Evolutionary conservation across 352 stramenopile species (phyloP).

Genomic region (Elongisporangium prolatum): DNA sequence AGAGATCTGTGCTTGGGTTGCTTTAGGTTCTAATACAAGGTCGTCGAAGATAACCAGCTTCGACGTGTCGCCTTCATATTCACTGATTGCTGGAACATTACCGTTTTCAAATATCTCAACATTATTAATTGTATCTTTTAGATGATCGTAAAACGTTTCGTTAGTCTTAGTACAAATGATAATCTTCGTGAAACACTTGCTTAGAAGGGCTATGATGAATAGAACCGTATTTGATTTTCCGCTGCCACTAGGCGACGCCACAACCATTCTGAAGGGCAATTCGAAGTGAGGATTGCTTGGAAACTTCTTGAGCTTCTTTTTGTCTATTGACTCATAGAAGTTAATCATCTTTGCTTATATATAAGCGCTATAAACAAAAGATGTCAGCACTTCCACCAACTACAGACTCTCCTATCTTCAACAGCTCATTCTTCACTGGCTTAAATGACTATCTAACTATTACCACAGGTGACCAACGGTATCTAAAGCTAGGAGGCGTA

Average conservation of each 20-base stretch:
- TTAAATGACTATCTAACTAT: no score
- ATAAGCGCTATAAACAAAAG: constrained; percentile 11
- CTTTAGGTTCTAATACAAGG: background rate
- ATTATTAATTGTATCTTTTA: constrained; percentile 10
- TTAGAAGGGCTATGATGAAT: constrained; percentile 9
- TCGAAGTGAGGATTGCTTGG: constrained; percentile 11
- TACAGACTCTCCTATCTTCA: no score
- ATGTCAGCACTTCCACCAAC: no score
- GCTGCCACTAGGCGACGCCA: constrained; percentile 3
- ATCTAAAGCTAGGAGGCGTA: no score
- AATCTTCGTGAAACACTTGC: constrained; percentile 14
- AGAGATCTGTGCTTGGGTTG: constrained; percentile 8
- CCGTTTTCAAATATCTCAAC: constrained; percentile 9
- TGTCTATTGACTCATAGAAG: constrained; percentile 11
- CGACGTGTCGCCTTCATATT: constrained; percentile 12
- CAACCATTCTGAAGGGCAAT: constrained; percentile 3
- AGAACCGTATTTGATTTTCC: constrained; percentile 12
- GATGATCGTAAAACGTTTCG: constrained; percentile 13
- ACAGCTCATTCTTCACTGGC: no score
- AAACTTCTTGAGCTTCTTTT: constrained; percentile 11
- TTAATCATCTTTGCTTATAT: constrained; percentile 9
- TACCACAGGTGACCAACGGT: no score
- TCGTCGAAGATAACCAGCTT: constrained; percentile 14
- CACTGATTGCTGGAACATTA: constrained; percentile 2
- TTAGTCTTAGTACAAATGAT: constrained; percentile 12